Percentiles rank a stretch among this genome's conserved stretches.
Evolutionary conservation across 75 land plant genomes (phyloP).

Genomic region (Cryptomeria japonica): DNA sequence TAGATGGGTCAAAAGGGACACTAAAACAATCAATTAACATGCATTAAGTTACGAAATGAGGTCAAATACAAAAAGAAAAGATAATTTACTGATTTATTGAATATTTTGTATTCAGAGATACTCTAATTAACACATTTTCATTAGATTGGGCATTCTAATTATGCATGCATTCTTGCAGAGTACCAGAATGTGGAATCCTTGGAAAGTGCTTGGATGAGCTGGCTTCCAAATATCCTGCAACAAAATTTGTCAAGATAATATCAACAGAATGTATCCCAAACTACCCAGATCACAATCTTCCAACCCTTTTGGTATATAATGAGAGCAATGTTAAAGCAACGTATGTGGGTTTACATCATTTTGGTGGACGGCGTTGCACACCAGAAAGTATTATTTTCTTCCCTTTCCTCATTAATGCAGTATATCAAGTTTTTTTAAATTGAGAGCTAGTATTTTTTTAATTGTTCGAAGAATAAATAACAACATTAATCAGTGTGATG

Average conservation of each 20-base stretch:
- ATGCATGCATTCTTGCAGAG: conserved; percentile 35
- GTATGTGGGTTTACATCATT: conserved; percentile 74
- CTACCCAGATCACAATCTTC: conserved; percentile 90
- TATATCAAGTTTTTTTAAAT: background rate
- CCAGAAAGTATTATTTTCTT: conserved; percentile 73
- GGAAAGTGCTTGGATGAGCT: conserved; percentile 79
- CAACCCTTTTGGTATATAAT: conserved; percentile 87
- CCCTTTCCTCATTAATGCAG: background rate
- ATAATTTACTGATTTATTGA: background rate
- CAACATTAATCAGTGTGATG: background rate
- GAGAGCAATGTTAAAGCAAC: conserved; percentile 82
- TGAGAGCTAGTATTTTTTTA: background rate
- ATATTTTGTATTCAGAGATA: background rate
- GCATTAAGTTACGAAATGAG: background rate
- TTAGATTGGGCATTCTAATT: background rate
- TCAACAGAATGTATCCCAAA: conserved; percentile 98
- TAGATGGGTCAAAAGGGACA: background rate
- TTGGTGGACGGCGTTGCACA: conserved; percentile 80
- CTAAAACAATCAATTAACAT: background rate
- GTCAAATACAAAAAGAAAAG: background rate
- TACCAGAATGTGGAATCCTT: conserved; percentile 74
- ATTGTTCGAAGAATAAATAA: background rate
- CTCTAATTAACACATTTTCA: background rate
- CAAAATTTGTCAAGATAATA: conserved; percentile 95
- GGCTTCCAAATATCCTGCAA: conserved; percentile 77